Evolutionary conservation across 2,329 filamentous ascomycete genomes (phyloP).

Genomic region (Venturiaceae sp.): DNA sequence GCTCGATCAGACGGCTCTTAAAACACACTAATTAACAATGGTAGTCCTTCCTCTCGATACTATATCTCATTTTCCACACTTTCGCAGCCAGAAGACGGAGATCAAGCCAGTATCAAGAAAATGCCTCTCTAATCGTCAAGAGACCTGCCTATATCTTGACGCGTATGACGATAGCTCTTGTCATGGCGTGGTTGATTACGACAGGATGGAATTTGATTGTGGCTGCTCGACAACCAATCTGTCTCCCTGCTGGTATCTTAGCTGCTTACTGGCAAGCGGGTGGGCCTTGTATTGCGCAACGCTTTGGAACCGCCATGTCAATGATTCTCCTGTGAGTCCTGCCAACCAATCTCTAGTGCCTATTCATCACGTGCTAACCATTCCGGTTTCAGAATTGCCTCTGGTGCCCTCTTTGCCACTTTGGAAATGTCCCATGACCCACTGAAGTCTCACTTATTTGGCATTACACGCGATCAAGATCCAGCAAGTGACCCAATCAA

Average conservation of each 20-base stretch:
- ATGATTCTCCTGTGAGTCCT: constrained; percentile 22
- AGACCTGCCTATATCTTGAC: constrained; percentile 23
- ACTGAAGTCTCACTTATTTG: constrained; percentile 2
- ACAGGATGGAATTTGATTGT: constrained; percentile 29
- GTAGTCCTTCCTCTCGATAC: constrained; percentile 22
- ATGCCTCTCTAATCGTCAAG: constrained; percentile 16
- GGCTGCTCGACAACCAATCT: constrained; percentile 25
- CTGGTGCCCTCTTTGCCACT: constrained; percentile 2
- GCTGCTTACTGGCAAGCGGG: constrained; percentile 23
- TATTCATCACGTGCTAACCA: not conserved
- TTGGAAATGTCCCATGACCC: constrained; percentile 3
- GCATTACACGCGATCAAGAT: not conserved
- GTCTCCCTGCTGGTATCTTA: constrained; percentile 15
- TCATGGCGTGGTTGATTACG: constrained; percentile 26
- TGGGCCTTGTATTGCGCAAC: constrained; percentile 19
- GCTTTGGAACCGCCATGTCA: constrained; percentile 21
- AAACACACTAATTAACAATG: not conserved
- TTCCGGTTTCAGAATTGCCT: not conserved
- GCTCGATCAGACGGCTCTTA: constrained; percentile 6
- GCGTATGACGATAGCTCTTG: constrained; percentile 21
- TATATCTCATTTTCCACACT: constrained; percentile 24
- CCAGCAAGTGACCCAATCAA: not conserved
- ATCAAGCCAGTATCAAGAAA: constrained; percentile 18
- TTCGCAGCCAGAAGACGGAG: constrained; percentile 22
- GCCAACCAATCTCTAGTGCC: too few species aligned